Conservation (phyloP, 1,139 yeast species). For the Suhomyces wounanorum region DNA sequence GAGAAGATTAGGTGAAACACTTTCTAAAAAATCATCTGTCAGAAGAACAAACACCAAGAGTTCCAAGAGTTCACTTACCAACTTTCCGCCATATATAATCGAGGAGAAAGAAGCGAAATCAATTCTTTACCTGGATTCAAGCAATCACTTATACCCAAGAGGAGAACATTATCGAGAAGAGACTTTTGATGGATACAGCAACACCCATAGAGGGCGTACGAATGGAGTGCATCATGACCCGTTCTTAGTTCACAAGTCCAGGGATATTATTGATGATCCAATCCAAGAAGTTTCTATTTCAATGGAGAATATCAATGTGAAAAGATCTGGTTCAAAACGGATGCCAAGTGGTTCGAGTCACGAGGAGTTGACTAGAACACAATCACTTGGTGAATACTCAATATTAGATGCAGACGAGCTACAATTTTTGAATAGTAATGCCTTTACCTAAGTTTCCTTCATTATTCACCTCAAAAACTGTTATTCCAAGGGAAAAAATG, state of each 20-base stretch:
- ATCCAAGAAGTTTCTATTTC: not conserved
- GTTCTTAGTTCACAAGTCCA: not conserved
- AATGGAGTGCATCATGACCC: constrained; percentile 3
- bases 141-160: constrained; percentile 9
- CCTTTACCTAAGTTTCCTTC: not conserved
- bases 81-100: constrained; percentile 10
- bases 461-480: no score
- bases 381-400: constrained; percentile 17
- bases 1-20: constrained; percentile 34
- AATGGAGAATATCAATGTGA: not conserved
- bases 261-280: not conserved
- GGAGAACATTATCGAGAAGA: constrained; percentile 20
- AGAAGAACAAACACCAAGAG: constrained; percentile 11
- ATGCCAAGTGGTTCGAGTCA: constrained; percentile 4
- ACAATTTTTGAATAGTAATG: constrained; percentile 26
- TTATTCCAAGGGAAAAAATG: no score
- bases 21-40: constrained; percentile 20
- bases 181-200: constrained; percentile 21
- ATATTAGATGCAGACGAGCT: constrained; percentile 34
- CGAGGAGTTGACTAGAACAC: not conserved
- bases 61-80: not conserved
- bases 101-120: constrained; percentile 17
- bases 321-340: not conserved
- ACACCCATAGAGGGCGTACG: constrained; percentile 5
- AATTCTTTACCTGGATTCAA: constrained; percentile 16